Conservation (phyloP, 2,329 filamentous ascomycete species). For the Fusarium falciforme region DNA sequence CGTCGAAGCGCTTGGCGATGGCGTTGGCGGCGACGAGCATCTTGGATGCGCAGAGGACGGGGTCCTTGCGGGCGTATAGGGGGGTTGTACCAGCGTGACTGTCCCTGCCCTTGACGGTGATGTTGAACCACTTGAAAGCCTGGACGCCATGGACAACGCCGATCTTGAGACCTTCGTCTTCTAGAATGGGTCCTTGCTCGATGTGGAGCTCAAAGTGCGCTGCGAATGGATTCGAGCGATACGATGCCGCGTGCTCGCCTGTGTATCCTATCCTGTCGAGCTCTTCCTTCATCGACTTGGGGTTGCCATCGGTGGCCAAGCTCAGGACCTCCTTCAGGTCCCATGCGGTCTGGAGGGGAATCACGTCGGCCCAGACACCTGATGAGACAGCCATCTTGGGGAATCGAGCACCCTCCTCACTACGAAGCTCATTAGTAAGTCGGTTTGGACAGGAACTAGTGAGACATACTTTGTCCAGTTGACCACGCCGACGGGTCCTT, state of each 20-base stretch:
- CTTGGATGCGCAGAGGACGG: conserved; percentile 42
- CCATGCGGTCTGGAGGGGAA: conserved; percentile 71
- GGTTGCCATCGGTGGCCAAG: conserved; percentile 46
- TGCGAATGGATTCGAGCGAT: conserved; percentile 64
- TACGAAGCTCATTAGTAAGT: conserved; percentile 42
- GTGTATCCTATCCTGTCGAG: conserved; percentile 78
- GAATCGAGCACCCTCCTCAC: conserved; percentile 84
- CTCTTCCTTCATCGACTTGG: conserved; percentile 51
- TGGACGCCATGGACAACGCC: conserved; percentile 30
- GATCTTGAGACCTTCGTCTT: conserved; percentile 18
- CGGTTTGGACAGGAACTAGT: background rate
- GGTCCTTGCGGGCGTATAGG: conserved; percentile 44
- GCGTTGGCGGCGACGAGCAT: conserved; percentile 43
- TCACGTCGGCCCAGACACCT: conserved; percentile 78
- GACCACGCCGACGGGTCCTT: conserved; percentile 77
- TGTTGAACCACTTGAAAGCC: conserved; percentile 40
- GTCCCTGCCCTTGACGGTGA: conserved; percentile 35
- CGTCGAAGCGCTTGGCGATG: conserved; percentile 33
- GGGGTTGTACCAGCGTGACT: conserved; percentile 40
- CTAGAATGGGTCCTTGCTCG: conserved; percentile 66
- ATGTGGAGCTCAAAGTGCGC: conserved; percentile 87
- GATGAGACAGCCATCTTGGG: conserved; percentile 79
- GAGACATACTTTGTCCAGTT: conserved; percentile 76
- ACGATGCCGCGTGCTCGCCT: conserved; percentile 55
- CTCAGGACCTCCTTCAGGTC: conserved; percentile 68